A percentile compares a stretch with the other conserved stretches of the same genome.
Conservation (phyloP, 768 basidiomycete genomes). For the Naganishia onofrii region DNA sequence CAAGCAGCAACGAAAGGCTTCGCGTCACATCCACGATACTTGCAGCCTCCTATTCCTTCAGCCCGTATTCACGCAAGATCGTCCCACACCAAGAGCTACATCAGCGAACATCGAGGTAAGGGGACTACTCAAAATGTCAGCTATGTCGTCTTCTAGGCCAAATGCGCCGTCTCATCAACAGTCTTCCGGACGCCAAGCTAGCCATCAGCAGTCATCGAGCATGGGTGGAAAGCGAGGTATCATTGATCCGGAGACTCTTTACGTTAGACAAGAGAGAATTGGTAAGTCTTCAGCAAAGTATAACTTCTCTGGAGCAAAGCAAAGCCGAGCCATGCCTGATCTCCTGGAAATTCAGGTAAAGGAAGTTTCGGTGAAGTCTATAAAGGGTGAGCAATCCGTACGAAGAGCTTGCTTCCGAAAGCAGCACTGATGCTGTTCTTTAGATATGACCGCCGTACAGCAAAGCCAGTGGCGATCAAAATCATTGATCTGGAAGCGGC, state of each 20-base stretch:
- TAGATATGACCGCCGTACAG: constrained; percentile 91
- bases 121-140: neutral
- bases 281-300: constrained; percentile 55
- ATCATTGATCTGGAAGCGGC: constrained; percentile 98
- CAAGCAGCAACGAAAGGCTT: neutral
- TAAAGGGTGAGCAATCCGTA: constrained; percentile 68
- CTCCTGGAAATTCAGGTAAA: constrained; percentile 55
- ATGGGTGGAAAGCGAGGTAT: neutral
- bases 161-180: neutral
- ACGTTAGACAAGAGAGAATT: constrained; percentile 95
- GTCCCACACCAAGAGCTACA: neutral
- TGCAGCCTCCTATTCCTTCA: neutral
- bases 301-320: constrained; percentile 27
- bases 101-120: neutral
- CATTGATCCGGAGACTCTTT: constrained; percentile 87
- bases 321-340: constrained; percentile 56
- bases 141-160: neutral
- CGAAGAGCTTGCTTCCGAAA: no score
- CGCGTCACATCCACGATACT: neutral
- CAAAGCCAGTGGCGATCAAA: constrained; percentile 97
- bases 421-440: neutral
- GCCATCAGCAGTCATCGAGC: neutral
- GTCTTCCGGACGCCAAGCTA: neutral
- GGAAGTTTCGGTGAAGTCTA: constrained; percentile 99
- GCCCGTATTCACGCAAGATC: neutral